Percentiles rank a stretch among this genome's conserved stretches.
Conservation (phyloP, 495 filamentous ascomycete species). For the Penicillium odoratum region DNA sequence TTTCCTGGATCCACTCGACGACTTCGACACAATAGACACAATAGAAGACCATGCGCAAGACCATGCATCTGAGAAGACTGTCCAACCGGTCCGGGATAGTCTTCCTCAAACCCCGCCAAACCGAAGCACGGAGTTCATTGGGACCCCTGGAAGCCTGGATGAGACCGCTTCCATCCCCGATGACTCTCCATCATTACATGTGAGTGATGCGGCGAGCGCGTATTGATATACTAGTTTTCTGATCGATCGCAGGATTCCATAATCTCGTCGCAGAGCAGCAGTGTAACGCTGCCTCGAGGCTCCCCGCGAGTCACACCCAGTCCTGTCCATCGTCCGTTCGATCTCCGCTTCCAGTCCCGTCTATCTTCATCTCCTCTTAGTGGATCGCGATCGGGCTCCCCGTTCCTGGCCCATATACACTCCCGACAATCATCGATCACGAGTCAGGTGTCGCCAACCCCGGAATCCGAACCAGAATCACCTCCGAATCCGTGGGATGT, state of each 20-base stretch:
- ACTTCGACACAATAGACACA: conserved; percentile 25
- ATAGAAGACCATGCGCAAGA: conserved; percentile 26
- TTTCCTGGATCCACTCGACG: conserved; percentile 26
- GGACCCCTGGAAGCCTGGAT: conserved; percentile 38
- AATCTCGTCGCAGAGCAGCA: conserved; percentile 74
- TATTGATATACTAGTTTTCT: conserved; percentile 14
- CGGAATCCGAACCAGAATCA: conserved; percentile 59
- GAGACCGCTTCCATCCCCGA: conserved; percentile 72
- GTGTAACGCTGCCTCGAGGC: conserved; percentile 48
- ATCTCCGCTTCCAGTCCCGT: conserved; percentile 88
- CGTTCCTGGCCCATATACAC: conserved; percentile 71
- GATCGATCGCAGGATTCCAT: conserved; percentile 69
- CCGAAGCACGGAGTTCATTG: conserved; percentile 21
- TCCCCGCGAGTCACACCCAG: conserved; percentile 60
- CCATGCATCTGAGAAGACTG: conserved; percentile 23
- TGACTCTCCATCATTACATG: conserved; percentile 86
- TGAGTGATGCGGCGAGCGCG: conserved; percentile 40
- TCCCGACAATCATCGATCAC: conserved; percentile 74
- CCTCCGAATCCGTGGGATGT: conserved; percentile 87
- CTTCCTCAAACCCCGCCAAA: conserved; percentile 29
- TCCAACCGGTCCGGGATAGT: conserved; percentile 11
- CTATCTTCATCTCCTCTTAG: conserved; percentile 60
- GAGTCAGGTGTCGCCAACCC: conserved; percentile 55
- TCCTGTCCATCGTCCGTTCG: conserved; percentile 87
- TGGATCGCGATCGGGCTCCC: conserved; percentile 71